Conservation (phyloP, 1,139 yeast species). For the Taphrina betulina region DNA sequence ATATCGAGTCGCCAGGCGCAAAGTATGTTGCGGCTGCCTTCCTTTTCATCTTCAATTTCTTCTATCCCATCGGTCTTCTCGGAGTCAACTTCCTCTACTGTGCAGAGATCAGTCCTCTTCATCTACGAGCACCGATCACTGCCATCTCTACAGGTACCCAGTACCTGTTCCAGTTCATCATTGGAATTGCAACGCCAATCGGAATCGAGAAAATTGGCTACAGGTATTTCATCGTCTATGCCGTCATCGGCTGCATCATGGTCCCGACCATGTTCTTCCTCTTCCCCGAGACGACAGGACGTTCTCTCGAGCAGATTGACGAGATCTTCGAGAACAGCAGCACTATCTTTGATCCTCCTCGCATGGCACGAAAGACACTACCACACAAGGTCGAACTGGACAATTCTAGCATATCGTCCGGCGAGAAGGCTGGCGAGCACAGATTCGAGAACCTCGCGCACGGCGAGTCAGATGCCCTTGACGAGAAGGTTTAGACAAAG, state of each 20-base stretch:
- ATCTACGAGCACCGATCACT: conserved; percentile 37
- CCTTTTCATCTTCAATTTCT: conserved; percentile 36
- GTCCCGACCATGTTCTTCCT: conserved; percentile 64
- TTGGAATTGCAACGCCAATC: conserved; percentile 51
- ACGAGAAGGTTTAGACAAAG: no score
- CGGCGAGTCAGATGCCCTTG: no score
- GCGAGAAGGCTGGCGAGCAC: no score
- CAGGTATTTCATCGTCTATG: conserved; percentile 51
- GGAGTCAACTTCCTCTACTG: conserved; percentile 37
- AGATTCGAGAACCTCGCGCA: no score
- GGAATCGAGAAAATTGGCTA: conserved; percentile 50
- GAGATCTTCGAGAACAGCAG: conserved; percentile 29
- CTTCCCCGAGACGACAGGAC: conserved; percentile 70
- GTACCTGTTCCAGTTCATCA: conserved; percentile 36
- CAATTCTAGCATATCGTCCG: no score
- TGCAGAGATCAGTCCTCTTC: conserved; percentile 37
- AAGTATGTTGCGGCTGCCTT: conserved; percentile 37
- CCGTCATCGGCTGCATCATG: conserved; percentile 46
- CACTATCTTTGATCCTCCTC: conserved; percentile 19
- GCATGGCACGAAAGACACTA: conserved; percentile 5
- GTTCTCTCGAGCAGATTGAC: conserved; percentile 36
- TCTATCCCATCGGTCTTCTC: conserved; percentile 37
- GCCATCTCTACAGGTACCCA: conserved; percentile 37
- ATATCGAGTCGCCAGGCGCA: conserved; percentile 17
- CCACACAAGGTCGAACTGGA: no score